Conservation (phyloP, 345 rosid genomes). For the Eucalyptus albens region DNA sequence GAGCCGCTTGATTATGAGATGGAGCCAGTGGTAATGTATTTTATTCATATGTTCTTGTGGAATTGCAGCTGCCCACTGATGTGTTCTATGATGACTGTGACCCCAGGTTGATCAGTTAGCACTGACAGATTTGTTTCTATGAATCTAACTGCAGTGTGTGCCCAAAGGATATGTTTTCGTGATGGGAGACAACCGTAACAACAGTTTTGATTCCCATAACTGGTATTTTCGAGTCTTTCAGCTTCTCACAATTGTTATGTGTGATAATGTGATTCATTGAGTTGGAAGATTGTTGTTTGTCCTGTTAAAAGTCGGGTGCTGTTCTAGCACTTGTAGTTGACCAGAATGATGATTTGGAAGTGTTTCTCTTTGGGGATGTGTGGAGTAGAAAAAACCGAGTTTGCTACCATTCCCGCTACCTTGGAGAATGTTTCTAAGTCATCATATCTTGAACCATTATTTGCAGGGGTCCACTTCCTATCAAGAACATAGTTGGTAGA, state of each 20-base stretch:
- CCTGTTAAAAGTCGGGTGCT: background rate
- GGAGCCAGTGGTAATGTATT: conserved; percentile 45
- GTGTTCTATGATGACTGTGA: background rate
- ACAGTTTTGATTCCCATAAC: conserved; percentile 83
- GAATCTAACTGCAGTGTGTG: conserved; percentile 35
- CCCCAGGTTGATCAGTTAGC: background rate
- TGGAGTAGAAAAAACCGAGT: background rate
- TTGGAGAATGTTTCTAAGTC: background rate
- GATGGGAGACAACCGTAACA: conserved; percentile 89
- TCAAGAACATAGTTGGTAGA: conserved; percentile 23
- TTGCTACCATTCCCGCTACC: background rate
- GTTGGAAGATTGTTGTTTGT: background rate
- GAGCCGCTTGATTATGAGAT: conserved; percentile 73
- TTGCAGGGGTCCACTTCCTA: conserved; percentile 30
- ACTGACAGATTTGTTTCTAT: background rate
- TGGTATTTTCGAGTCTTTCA: conserved; percentile 32
- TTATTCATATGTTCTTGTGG: background rate
- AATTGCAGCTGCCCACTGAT: background rate
- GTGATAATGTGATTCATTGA: background rate
- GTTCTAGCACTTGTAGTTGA: background rate
- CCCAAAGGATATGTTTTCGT: conserved; percentile 86
- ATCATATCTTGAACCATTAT: background rate
- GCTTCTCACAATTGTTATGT: background rate
- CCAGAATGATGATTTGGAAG: background rate
- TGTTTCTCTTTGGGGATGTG: background rate